Evolutionary conservation across 805 yeast species (phyloP), one percentile per base, ranked within the genome.

Genomic region (Spathaspora hagerdaliae): DNA sequence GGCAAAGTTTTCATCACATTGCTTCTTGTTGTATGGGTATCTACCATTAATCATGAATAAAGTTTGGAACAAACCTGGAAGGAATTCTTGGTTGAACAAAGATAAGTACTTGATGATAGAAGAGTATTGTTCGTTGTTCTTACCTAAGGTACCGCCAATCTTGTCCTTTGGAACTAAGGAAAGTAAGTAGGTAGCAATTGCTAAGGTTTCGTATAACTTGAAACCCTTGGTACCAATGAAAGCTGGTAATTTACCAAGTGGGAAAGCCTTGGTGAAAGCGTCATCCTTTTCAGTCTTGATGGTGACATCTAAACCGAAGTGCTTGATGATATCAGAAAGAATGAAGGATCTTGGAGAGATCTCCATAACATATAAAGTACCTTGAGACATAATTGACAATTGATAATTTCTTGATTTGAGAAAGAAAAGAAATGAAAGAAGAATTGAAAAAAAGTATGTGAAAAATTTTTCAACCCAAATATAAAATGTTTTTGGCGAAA

Each of bases 81-180:
- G 61, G 47, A 85, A 56, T 57, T 91, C 96, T 56, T 78, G 59
- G 75, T 85, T 87, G 65, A 82, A 74, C 55, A 87, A 71, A 2
- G 96, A 87, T 64, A 83, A 59, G 95, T 96, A 90, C 70, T 74
- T 82, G 56, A 90, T 64, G 58, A 89, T 73, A 57, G 67, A 66
- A 49, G 87, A 87, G 61, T 79, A 74, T 58, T 86, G 87, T 54
- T 71, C 69, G 52, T 77, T 67, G 65, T 74, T 74, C 65, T 79
- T 77, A 59, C 97, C 97, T 54, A 81, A 71, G 53, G 84, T 74
- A 6, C 19, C 36, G 6, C 19, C 19, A 26, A 40, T 26, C 26
- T 41, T 12, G 24, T 41, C 43, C 39, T 41, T 44, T 27, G 34
- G 31, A 39, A 38, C 46, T 24, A 31, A 10, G 52, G 55, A 77